Percentiles rank a stretch among this genome's conserved stretches.
Conservation (phyloP, 495 filamentous ascomycete species). For the Aspergillus kassunensis region DNA sequence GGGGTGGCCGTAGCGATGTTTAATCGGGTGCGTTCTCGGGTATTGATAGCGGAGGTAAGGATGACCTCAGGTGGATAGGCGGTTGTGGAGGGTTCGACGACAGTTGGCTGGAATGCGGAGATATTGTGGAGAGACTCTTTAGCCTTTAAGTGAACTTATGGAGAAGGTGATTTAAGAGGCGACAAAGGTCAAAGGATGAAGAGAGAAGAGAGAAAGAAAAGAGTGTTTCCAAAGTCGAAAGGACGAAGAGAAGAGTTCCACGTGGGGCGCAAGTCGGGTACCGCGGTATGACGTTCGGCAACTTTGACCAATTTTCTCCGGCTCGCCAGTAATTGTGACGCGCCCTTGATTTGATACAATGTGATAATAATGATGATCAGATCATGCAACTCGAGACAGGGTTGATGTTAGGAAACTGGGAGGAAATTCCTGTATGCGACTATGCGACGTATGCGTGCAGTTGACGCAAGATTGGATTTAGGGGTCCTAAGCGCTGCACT, state of each 20-base stretch:
- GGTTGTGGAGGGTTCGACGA: background rate
- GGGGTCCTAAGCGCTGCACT: conserved; percentile 5
- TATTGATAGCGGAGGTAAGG: background rate
- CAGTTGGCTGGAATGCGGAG: background rate
- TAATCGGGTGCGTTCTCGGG: background rate
- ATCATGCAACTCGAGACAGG: background rate
- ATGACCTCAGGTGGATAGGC: background rate
- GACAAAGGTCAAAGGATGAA: background rate
- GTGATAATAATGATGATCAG: background rate
- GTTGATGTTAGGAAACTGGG: background rate
- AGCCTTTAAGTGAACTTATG: too few relatives aligned
- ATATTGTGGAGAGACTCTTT: background rate
- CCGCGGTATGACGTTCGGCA: conserved; percentile 26
- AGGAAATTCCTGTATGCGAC: background rate
- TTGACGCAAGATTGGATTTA: background rate
- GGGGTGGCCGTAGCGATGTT: too few relatives aligned
- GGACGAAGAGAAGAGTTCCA: conserved; percentile 11
- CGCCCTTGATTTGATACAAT: background rate
- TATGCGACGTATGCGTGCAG: too few relatives aligned
- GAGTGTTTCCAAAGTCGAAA: conserved; percentile 5
- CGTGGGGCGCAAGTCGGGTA: conserved; percentile 22
- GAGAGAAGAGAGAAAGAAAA: conserved; percentile 2
- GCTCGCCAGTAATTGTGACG: conserved; percentile 14
- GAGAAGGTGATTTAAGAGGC: too few relatives aligned
- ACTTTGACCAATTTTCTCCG: conserved; percentile 7